These are phyloP conservation scores for Paecilomyces variotii DNA, from an alignment of 2,329 filamentous ascomycete genomes.

Conservation along the genomic window DNA sequence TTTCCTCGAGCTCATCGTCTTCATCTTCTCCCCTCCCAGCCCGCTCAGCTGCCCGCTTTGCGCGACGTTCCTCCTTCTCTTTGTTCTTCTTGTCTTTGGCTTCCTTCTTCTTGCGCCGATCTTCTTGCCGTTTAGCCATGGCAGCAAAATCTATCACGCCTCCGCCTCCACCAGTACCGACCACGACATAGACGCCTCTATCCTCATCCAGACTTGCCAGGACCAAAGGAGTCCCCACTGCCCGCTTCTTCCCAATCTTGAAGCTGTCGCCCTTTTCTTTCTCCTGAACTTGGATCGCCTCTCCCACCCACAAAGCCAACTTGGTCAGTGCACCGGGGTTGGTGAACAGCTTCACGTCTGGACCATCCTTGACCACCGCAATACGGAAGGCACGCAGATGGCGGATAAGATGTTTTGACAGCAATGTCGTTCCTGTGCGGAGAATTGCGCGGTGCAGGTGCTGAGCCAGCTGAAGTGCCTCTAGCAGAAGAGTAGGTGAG, in stretches of 20 bases:
- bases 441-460: constrained; percentile 88
- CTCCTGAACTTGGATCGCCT: constrained; percentile 86
- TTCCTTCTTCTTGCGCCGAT: constrained; percentile 56
- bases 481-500: constrained; percentile 51
- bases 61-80: constrained; percentile 55
- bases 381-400: constrained; percentile 89
- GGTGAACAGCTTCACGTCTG: constrained; percentile 82
- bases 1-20: constrained; percentile 52
- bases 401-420: constrained; percentile 89
- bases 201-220: constrained; percentile 84
- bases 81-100: constrained; percentile 56
- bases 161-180: constrained; percentile 82
- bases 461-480: constrained; percentile 74
- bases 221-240: constrained; percentile 69
- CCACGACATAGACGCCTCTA: constrained; percentile 80
- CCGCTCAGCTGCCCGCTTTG: constrained; percentile 46
- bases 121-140: constrained; percentile 58
- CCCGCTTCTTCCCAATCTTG: constrained; percentile 31
- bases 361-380: constrained; percentile 90
- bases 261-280: constrained; percentile 68
- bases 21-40: constrained; percentile 47
- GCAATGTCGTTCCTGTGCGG: constrained; percentile 79
- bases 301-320: constrained; percentile 85
- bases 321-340: constrained; percentile 91
- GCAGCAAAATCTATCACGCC: constrained; percentile 60